phyloP scores from a whole-genome alignment of 2,329 filamentous ascomycete genomes.

The Botrytis paeoniae region DNA sequence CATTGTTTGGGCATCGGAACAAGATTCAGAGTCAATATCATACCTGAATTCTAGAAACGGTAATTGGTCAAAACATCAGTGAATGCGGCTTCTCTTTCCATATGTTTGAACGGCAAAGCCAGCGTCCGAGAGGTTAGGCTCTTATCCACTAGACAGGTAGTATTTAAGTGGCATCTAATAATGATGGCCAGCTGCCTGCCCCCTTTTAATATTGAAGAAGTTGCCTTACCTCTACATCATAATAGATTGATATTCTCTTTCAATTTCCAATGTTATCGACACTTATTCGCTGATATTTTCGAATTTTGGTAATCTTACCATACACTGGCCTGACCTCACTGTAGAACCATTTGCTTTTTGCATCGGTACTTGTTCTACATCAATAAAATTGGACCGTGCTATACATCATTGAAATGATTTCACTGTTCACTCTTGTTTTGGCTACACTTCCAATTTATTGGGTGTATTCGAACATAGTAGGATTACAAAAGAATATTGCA shows the following conservation, averaged over 20 bases:
- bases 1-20: not conserved
- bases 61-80: not conserved
- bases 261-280: not conserved
- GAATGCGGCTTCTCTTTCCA: constrained; percentile 12
- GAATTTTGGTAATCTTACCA: not conserved
- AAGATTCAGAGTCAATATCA: not conserved
- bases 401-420: constrained; percentile 26
- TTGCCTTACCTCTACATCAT: not conserved
- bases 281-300: not conserved
- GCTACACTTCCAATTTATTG: constrained; percentile 27
- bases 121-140: constrained; percentile 5
- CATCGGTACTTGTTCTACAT: not conserved
- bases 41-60: not conserved
- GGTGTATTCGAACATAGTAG: constrained; percentile 30
- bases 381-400: not conserved
- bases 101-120: constrained; percentile 6
- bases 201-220: not conserved
- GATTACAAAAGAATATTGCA: constrained; percentile 47
- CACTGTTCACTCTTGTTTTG: constrained; percentile 27
- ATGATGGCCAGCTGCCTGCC: not conserved
- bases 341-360: not conserved
- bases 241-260: not conserved
- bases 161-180: not conserved
- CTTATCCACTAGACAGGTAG: not conserved
- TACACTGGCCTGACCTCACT: no score